phyloP scores from a whole-genome alignment of 371 early-diverging fungal genomes.

The Mucor mucedo region DNA sequence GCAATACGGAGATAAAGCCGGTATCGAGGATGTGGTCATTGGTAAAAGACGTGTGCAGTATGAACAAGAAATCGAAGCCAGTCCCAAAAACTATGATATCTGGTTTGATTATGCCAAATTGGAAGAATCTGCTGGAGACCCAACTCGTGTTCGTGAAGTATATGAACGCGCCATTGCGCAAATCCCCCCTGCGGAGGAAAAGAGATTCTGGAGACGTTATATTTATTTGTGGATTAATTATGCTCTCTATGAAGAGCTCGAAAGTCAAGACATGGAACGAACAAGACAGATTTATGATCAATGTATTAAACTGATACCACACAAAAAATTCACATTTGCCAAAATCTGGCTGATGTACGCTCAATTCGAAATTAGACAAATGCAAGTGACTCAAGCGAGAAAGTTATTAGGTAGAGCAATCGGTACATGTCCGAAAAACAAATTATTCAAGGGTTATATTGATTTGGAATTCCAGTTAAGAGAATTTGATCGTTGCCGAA shows the following conservation, averaged over 20 bases:
- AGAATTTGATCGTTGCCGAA: constrained; percentile 94
- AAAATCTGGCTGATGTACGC: constrained; percentile 96
- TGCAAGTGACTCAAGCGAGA: constrained; percentile 79
- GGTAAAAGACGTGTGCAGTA: constrained; percentile 89
- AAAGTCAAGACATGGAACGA: constrained; percentile 81
- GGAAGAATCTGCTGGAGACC: constrained; percentile 83
- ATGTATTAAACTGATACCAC: constrained; percentile 89
- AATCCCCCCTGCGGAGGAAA: constrained; percentile 85
- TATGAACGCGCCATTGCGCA: constrained; percentile 96
- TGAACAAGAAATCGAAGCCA: constrained; percentile 80
- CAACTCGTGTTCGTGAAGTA: constrained; percentile 83
- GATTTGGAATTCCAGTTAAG: constrained; percentile 91
- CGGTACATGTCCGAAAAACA: constrained; percentile 82
- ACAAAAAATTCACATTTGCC: constrained; percentile 93
- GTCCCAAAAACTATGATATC: constrained; percentile 89
- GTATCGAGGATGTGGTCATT: constrained; percentile 89
- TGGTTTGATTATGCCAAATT: constrained; percentile 95
- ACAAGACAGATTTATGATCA: constrained; percentile 86
- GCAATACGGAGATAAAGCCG: constrained; percentile 87
- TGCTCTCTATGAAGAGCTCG: constrained; percentile 93
- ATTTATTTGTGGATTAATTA: constrained; percentile 98
- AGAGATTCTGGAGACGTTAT: constrained; percentile 95
- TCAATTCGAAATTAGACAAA: constrained; percentile 87
- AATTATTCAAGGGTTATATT: constrained; percentile 94
- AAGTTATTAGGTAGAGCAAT: constrained; percentile 85